phyloP scores from a whole-genome alignment of 106 monocot species.

The Allium fistulosum region DNA sequence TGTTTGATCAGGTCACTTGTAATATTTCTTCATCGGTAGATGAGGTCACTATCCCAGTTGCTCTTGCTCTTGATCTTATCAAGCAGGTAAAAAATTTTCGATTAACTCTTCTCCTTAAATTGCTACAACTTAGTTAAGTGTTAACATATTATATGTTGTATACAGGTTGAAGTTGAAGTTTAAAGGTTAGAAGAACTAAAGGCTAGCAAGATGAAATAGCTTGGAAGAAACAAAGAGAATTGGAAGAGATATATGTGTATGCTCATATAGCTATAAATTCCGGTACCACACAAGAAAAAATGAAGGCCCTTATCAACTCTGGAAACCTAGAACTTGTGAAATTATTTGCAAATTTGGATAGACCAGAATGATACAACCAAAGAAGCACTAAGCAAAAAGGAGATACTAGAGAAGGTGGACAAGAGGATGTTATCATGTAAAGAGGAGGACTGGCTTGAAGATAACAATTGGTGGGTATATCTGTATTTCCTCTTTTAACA shows the following conservation, averaged over 20 bases:
- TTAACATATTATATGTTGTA: neutral
- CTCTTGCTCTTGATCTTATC: slow-evolving; percentile 90
- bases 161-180: slow-evolving; percentile 92
- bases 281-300: slow-evolving; percentile 56
- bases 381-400: slow-evolving; percentile 87
- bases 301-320: slow-evolving; percentile 60
- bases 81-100: slow-evolving; percentile 54
- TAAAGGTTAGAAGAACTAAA: slow-evolving; percentile 88
- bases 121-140: slow-evolving; percentile 3
- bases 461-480: slow-evolving; percentile 67
- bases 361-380: slow-evolving; percentile 74
- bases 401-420: slow-evolving; percentile 95
- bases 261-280: slow-evolving; percentile 87
- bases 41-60: slow-evolving; percentile 71
- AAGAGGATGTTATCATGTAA: slow-evolving; percentile 98
- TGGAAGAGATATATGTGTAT: slow-evolving; percentile 80
- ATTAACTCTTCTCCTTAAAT: neutral
- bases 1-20: slow-evolving; percentile 92
- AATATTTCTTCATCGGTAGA: slow-evolving; percentile 72
- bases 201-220: slow-evolving; percentile 97
- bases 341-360: slow-evolving; percentile 84
- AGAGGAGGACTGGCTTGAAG: slow-evolving; percentile 99
- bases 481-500: neutral
- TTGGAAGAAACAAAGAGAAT: slow-evolving; percentile 82
- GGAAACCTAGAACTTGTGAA: slow-evolving; percentile 83